Evolutionary conservation across 2,329 filamentous ascomycete species (phyloP).

Genomic region (Fusarium continuum): DNA sequence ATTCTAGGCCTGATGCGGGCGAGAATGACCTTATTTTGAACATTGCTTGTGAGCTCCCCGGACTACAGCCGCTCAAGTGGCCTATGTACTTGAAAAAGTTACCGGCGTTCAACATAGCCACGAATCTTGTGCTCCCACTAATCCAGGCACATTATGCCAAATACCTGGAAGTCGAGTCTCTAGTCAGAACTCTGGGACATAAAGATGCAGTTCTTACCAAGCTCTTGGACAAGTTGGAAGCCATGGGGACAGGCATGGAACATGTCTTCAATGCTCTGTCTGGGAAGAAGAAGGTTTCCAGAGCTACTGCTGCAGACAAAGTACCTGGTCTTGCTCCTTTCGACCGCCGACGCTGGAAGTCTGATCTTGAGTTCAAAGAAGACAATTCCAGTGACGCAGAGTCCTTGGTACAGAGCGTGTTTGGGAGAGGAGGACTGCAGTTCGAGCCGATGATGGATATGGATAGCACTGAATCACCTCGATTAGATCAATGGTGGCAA

Average conservation of each 20-base stretch:
- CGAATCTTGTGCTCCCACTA: slow-evolving; percentile 62
- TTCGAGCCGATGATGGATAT: slow-evolving; percentile 43
- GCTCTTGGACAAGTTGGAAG: slow-evolving; percentile 64
- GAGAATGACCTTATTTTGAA: slow-evolving; percentile 60
- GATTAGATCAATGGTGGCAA: slow-evolving; percentile 61
- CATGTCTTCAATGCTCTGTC: slow-evolving; percentile 62
- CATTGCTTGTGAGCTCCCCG: slow-evolving; percentile 70
- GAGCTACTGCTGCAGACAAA: slow-evolving; percentile 56
- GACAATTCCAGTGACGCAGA: slow-evolving; percentile 46
- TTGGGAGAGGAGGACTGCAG: slow-evolving; percentile 49
- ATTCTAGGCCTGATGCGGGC: slow-evolving; percentile 45
- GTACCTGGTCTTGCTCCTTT: slow-evolving; percentile 64
- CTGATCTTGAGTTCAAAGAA: slow-evolving; percentile 36
- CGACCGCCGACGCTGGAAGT: slow-evolving; percentile 52
- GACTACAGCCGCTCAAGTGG: slow-evolving; percentile 72
- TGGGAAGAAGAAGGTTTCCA: slow-evolving; percentile 57
- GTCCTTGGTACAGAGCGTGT: slow-evolving; percentile 54
- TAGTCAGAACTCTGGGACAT: slow-evolving; percentile 55
- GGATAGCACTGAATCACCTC: slow-evolving; percentile 46
- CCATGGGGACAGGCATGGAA: slow-evolving; percentile 61
- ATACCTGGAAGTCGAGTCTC: slow-evolving; percentile 53
- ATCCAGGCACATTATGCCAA: slow-evolving; percentile 57
- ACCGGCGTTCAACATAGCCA: slow-evolving; percentile 54
- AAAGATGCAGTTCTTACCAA: slow-evolving; percentile 63
- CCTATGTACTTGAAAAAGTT: slow-evolving; percentile 64